These are phyloP conservation scores for Sabuloglossum arenarium DNA, from an alignment of 495 filamentous ascomycete species.

Conservation along the genomic window DNA sequence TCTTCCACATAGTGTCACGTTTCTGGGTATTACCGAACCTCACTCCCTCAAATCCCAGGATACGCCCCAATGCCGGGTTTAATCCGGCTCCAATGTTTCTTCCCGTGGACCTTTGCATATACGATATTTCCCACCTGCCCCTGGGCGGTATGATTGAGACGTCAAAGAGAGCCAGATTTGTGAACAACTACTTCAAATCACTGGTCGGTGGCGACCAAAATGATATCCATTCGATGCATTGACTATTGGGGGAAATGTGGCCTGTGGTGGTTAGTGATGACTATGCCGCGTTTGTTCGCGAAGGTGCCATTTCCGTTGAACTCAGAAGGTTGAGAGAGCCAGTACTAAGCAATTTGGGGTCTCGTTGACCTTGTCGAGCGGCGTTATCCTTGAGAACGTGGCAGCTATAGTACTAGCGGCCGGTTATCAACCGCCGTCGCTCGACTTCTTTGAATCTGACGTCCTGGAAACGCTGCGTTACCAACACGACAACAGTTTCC, in stretches of 20 bases:
- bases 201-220: slow-evolving; percentile 44
- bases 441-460: slow-evolving; percentile 35
- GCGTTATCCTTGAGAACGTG: slow-evolving; percentile 29
- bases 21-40: slow-evolving; percentile 54
- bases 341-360: no score
- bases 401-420: slow-evolving; percentile 54
- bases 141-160: slow-evolving; percentile 30
- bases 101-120: slow-evolving; percentile 56
- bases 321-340: slow-evolving; percentile 23
- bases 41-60: slow-evolving; percentile 22
- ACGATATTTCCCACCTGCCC: slow-evolving; percentile 44
- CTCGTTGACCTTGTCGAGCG: slow-evolving; percentile 17
- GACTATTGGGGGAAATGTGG: slow-evolving; percentile 14
- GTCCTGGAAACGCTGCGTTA: slow-evolving; percentile 35
- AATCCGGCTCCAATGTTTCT: slow-evolving; percentile 35
- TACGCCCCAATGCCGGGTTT: not conserved
- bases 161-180: slow-evolving; percentile 28
- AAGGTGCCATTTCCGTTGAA: slow-evolving; percentile 32
- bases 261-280: slow-evolving; percentile 42
- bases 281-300: slow-evolving; percentile 51
- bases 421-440: slow-evolving; percentile 43
- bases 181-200: slow-evolving; percentile 30
- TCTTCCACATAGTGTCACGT: slow-evolving; percentile 46
- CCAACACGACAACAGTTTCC: slow-evolving; percentile 28
- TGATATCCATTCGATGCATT: slow-evolving; percentile 24